These are phyloP conservation scores for Phytophthora citricola DNA, from an alignment of 352 stramenopile species.

Conservation along the genomic window DNA sequence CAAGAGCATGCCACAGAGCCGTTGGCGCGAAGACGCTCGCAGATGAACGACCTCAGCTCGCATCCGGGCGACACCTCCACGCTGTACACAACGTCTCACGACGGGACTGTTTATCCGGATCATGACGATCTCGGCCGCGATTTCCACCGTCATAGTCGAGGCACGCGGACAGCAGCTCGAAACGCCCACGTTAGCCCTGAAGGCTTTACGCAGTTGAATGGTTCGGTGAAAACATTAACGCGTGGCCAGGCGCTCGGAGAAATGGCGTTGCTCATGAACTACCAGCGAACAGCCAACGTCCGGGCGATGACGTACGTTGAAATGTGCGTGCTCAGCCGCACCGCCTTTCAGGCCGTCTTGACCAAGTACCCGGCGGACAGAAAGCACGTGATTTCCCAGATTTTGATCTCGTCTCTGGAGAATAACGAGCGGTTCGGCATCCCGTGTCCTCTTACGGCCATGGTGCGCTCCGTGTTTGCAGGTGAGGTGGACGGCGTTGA, in stretches of 20 bases:
- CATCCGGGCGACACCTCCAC: constrained; percentile 23
- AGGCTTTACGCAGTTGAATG: constrained; percentile 3
- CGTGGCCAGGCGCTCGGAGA: constrained; percentile 56
- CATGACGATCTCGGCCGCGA: constrained; percentile 15
- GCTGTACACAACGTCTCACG: constrained; percentile 31
- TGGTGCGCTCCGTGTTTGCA: constrained; percentile 35
- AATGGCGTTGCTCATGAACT: constrained; percentile 59
- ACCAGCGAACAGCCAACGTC: constrained; percentile 47
- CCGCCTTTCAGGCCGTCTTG: constrained; percentile 42
- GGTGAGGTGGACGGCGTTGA: constrained; percentile 12
- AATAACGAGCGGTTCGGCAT: constrained; percentile 44
- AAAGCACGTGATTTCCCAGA: constrained; percentile 40
- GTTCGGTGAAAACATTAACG: constrained; percentile 19
- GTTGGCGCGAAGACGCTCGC: constrained; percentile 21
- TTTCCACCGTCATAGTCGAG: constrained; percentile 1
- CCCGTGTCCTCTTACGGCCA: constrained; percentile 31
- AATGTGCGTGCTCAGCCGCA: constrained; percentile 51
- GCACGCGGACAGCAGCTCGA: constrained; percentile 4
- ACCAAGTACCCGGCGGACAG: constrained; percentile 39
- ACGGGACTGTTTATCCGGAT: constrained; percentile 27
- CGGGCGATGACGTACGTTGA: constrained; percentile 52
- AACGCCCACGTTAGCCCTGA: constrained; percentile 22
- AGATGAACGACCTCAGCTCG: constrained; percentile 9
- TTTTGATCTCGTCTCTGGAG: constrained; percentile 41
- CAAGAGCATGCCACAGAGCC: constrained; percentile 33